phyloP scores from a whole-genome alignment of 1,284 basidiomycete genomes.

The Ceratobasidium sp. region DNA sequence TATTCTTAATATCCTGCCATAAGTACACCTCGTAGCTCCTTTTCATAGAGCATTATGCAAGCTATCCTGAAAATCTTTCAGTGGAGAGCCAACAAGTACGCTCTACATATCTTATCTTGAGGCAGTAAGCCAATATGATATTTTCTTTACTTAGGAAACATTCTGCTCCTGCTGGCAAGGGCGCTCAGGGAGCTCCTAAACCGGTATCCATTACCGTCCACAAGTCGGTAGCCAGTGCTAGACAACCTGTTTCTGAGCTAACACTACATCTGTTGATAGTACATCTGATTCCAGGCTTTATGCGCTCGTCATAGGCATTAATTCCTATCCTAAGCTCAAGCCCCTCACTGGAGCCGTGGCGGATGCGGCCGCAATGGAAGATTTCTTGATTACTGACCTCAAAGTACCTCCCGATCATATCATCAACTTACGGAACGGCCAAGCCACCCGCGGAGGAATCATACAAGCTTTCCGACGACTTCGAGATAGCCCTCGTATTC shows the following conservation, averaged over 20 bases:
- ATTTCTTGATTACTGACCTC: conserved; percentile 25
- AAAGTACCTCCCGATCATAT: conserved; percentile 23
- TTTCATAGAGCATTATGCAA: not conserved
- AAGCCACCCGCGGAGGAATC: conserved; percentile 15
- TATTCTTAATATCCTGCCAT: too few relatives aligned
- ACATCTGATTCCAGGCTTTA: conserved; percentile 8
- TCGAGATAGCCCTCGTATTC: conserved; percentile 15
- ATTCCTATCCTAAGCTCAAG: conserved; percentile 4
- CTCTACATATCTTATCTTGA: too few relatives aligned
- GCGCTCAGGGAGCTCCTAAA: not conserved
- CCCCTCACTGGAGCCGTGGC: conserved; percentile 12
- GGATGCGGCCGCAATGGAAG: conserved; percentile 14
- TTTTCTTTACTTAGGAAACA: not conserved
- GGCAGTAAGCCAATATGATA: not conserved
- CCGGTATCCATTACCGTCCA: not conserved
- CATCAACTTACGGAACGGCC: not conserved
- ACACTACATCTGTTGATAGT: not conserved
- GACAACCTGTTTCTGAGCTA: not conserved
- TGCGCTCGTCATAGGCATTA: conserved; percentile 38
- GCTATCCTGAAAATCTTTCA: not conserved
- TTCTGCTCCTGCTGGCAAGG: not conserved
- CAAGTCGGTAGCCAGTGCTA: not conserved
- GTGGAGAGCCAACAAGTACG: conserved; percentile 46
- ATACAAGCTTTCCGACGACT: conserved; percentile 6
- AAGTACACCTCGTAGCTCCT: too few relatives aligned